These are phyloP conservation scores for Ashbya aceris DNA, from an alignment of 1,139 yeast species.

Conservation along the genomic window DNA sequence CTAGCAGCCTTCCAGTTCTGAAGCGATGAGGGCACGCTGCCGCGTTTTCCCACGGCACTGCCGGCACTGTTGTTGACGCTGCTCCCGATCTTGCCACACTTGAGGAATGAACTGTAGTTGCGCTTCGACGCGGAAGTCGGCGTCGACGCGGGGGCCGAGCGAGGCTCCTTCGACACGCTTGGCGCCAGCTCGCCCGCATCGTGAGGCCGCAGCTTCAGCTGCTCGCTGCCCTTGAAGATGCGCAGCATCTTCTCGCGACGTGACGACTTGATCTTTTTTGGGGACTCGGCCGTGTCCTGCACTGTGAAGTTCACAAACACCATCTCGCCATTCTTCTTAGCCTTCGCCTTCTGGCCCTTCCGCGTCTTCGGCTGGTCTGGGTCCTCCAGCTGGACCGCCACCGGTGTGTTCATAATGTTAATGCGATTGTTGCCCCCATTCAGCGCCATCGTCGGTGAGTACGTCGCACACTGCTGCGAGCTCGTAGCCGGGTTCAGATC, in stretches of 20 bases:
- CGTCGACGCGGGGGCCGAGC: constrained; percentile 6
- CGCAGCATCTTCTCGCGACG: constrained; percentile 25
- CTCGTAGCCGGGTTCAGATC: constrained; percentile 4
- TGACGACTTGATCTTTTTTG: constrained; percentile 22
- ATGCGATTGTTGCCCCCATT: constrained; percentile 8
- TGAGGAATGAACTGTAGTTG: constrained; percentile 21
- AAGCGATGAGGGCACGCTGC: background rate
- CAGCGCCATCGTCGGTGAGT: constrained; percentile 7
- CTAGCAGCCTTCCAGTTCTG: background rate
- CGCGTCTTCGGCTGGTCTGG: constrained; percentile 10
- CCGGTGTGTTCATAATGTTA: constrained; percentile 23
- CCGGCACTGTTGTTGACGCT: constrained; percentile 3
- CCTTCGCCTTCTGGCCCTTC: constrained; percentile 13
- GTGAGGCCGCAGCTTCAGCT: background rate
- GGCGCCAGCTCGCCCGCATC: background rate
- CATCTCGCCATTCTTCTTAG: constrained; percentile 22
- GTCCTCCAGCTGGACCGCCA: constrained; percentile 23
- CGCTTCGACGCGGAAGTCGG: constrained; percentile 14
- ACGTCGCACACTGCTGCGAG: constrained; percentile 9
- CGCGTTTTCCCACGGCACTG: background rate
- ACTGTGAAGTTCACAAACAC: constrained; percentile 30
- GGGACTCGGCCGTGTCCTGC: constrained; percentile 17
- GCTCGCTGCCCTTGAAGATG: constrained; percentile 18
- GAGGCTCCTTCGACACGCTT: constrained; percentile 5
- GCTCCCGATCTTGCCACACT: constrained; percentile 11